Evolutionary conservation across 495 filamentous ascomycete species (phyloP), one percentile per base, ranked within the genome.

Genomic region (Astrothelium macrocarpum): DNA sequence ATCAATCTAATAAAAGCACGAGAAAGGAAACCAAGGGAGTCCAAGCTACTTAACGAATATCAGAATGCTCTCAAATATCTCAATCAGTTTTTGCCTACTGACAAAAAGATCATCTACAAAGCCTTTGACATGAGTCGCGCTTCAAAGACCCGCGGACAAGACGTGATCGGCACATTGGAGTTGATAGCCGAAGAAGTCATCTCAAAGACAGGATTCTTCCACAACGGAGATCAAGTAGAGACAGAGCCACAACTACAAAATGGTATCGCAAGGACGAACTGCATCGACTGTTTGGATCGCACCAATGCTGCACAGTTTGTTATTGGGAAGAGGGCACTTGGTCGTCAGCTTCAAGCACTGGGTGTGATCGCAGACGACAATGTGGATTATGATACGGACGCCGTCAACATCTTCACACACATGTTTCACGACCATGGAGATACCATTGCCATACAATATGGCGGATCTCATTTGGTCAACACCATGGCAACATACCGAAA

Each of bases 401-500:
- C 90, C 2, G 88, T 96, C 58, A 95, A 97, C 70, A 81, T 96
- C 4, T 96, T 98, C 65, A 97, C 93, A 1, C 89, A 95, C 72
- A 97, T 97, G 94, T 92, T 86, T 75, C 92, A 97, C 71, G 90
- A 94, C 67, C 94, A 98, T 71, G 94, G 94, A 42, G 94, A 98
- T 71, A 96, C 90, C 23, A 97, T 98, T 71, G 94, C 94, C 26
- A 88, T 97, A 32, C 94, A 98, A 71, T 98, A 98, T 71, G 95
- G 95, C 59, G 95, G 94, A 28, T 97, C 92, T 11, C 94, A 97
- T 73, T 81, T 98, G 1, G 94, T 98, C 64, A 98, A 98, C 74
- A 98, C 94, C 0, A 96, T 97, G 93, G 92, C 92, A 63, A 97
- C 95, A 1, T 98, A 98, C 73, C 86, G 94, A 59, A 97, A 96